Evolutionary conservation across 768 basidiomycete species (phyloP), one percentile per base, ranked within the genome.

Genomic region (Tylopilus subfusipes): DNA sequence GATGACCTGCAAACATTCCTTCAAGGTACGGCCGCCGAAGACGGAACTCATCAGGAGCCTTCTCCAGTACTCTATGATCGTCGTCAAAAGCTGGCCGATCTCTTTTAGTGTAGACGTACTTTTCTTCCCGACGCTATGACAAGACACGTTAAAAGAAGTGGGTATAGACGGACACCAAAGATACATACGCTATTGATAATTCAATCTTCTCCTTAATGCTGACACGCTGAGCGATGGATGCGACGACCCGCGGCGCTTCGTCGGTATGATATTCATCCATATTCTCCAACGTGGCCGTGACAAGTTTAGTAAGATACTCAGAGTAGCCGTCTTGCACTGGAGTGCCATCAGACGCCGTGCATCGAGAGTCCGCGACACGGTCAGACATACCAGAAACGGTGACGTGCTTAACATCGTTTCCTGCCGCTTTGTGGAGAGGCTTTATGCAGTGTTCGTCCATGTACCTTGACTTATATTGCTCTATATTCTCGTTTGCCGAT

Each of bases 131-230:
- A 61, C 1, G 5, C 61, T 61, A 16, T 2, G 34, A 22, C 0
- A 18, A 2, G 25, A 39, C 8, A 40, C 13, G n/a, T 61, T 2
- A 33, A 25, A 25, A 8, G 24, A 31, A 31, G 40, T 12, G 24
- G 10, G 6, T 7, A 39, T 19, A 5, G 10, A 18, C 3, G 7
- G 18, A 34, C 6, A 13, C 8, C 19, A 30, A 38, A 22, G 7
- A 3, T 4, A 47, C 54, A 4, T 58, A 58, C 60, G 45, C 13
- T 29, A 61, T 51, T 2, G 60, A 61, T 36, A 25, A 19, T 5
- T 62, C 60, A 2, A 61, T 39, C 19, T 61, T 61, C 13, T 58
- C 38, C 45, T 62, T 61, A 22, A 62, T 48, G 3, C 50, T 54
- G 33, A 62, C 36, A 8, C 60, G 56, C 10, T 61, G 60, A 27